Evolutionary conservation across 2,329 filamentous ascomycete genomes (phyloP).

Genomic region (Talaromyces albobiverticillius): DNA sequence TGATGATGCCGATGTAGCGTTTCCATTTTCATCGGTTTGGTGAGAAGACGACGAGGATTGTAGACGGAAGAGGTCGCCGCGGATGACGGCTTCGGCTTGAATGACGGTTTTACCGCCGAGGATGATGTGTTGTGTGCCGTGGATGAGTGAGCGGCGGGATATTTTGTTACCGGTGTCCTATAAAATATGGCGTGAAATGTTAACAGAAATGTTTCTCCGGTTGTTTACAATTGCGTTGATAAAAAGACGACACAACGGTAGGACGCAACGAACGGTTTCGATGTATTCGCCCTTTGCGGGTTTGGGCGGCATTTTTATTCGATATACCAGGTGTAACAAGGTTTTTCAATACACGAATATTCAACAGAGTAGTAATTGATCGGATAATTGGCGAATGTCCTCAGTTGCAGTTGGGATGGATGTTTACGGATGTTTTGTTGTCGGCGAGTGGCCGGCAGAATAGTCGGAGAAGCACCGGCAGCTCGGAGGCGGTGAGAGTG

Average conservation of each 20-base stretch:
- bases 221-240: not conserved
- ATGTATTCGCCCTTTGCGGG: conserved; percentile 89
- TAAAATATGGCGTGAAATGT: conserved; percentile 2
- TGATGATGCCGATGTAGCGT: conserved; percentile 26
- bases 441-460: conserved; percentile 3
- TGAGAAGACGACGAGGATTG: conserved; percentile 29
- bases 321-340: not conserved
- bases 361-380: not conserved
- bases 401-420: not conserved
- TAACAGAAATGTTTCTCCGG: not conserved
- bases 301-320: conserved; percentile 66
- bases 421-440: not conserved
- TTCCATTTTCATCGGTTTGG: not conserved
- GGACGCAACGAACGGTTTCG: conserved; percentile 68
- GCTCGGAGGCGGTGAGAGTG: not conserved
- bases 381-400: too few species aligned
- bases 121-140: conserved; percentile 96
- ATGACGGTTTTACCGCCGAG: conserved; percentile 95
- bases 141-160: conserved; percentile 83
- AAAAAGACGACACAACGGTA: not conserved
- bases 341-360: not conserved
- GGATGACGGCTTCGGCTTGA: conserved; percentile 89
- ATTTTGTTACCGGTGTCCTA: conserved; percentile 99
- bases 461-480: conserved; percentile 1
- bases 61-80: conserved; percentile 74